These are phyloP conservation scores for Cladorrhinum samala DNA, from an alignment of 495 filamentous ascomycete genomes.

Conservation along the genomic window DNA sequence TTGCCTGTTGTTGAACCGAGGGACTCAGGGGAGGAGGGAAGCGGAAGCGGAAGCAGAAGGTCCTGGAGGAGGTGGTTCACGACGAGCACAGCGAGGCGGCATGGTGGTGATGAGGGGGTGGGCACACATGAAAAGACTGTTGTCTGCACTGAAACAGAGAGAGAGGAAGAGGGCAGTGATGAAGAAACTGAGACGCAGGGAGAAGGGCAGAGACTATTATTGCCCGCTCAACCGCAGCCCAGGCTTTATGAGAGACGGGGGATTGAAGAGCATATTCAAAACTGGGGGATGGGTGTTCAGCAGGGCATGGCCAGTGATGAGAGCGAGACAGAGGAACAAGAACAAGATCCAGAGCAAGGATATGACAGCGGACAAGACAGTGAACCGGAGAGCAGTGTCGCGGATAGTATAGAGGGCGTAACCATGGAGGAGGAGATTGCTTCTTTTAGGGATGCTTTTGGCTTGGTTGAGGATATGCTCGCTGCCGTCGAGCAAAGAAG, in stretches of 20 bases:
- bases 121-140: background rate
- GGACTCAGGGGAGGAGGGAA: conserved; percentile 1
- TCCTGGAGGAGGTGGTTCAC: background rate
- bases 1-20: background rate
- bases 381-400: background rate
- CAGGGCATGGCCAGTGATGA: background rate
- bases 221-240: background rate
- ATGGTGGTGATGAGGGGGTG: background rate
- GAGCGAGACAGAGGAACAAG: background rate
- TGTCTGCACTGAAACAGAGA: too few relatives aligned
- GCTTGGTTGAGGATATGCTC: conserved; percentile 40
- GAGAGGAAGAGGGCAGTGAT: background rate
- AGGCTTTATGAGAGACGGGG: background rate
- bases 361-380: conserved; percentile 1
- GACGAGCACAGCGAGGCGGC: background rate
- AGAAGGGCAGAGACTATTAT: too few relatives aligned
- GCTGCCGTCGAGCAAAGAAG: conserved; percentile 35
- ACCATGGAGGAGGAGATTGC: conserved; percentile 33
- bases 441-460: conserved; percentile 41
- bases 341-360: background rate
- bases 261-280: background rate
- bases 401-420: background rate
- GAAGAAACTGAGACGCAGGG: background rate
- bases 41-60: too few relatives aligned
- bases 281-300: background rate